Evolutionary conservation across 768 basidiomycete genomes (phyloP).

Genomic region (Boletales sp.): DNA sequence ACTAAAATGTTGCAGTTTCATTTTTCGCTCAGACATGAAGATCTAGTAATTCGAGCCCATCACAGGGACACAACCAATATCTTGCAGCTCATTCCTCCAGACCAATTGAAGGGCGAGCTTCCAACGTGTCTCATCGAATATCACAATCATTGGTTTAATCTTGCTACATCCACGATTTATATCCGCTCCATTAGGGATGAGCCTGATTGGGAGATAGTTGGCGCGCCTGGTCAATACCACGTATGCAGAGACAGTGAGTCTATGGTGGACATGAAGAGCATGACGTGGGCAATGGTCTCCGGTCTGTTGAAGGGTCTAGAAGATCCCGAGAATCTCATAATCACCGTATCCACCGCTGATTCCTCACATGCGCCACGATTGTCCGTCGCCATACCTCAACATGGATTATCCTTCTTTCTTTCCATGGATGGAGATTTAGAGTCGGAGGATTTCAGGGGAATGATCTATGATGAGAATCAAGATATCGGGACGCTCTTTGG

Average conservation of each 20-base stretch:
- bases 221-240: background rate
- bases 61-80: background rate
- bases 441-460: background rate
- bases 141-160: constrained; percentile 22
- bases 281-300: constrained; percentile 17
- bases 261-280: constrained; percentile 19
- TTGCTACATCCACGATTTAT: background rate
- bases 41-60: constrained; percentile 12
- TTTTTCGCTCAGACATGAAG: constrained; percentile 1
- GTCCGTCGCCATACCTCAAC: background rate
- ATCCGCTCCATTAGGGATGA: background rate
- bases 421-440: background rate
- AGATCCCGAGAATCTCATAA: constrained; percentile 4
- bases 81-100: constrained; percentile 13
- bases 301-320: constrained; percentile 5
- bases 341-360: constrained; percentile 2
- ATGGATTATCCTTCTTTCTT: background rate
- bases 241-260: background rate
- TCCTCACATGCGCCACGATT: background rate
- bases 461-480: background rate
- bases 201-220: constrained; percentile 9
- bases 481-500: background rate
- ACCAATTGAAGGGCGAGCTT: constrained; percentile 13
- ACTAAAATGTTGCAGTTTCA: constrained; percentile 4
- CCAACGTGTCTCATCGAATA: constrained; percentile 11